Percentiles rank a stretch among this genome's conserved stretches.
phyloP scores from a whole-genome alignment of 2,329 filamentous ascomycete species.

The Fonsecaea erecta region DNA sequence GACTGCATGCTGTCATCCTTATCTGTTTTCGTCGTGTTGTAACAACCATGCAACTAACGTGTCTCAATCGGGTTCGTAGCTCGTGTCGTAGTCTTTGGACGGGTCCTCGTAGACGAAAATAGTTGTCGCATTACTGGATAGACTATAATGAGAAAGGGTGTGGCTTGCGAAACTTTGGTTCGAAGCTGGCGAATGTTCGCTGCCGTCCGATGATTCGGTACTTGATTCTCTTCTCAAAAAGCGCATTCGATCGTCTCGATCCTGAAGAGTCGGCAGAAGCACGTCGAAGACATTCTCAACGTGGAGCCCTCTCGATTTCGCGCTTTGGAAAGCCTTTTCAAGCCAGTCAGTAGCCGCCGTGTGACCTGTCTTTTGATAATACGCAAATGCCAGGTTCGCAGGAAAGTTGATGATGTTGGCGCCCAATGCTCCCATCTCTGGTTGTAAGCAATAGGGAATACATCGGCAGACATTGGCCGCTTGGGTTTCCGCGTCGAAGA shows the following conservation, averaged over 20 bases:
- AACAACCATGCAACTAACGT: not conserved
- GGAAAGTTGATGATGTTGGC: conserved; percentile 35
- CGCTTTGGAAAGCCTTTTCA: conserved; percentile 21
- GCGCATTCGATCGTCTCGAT: conserved; percentile 14
- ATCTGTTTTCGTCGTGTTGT: not conserved
- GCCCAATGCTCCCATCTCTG: conserved; percentile 35
- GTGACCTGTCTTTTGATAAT: conserved; percentile 26
- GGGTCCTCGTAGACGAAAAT: conserved; percentile 20
- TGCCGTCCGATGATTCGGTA: conserved; percentile 16
- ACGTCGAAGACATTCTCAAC: conserved; percentile 21
- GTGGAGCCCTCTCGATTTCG: conserved; percentile 29
- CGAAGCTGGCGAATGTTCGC: conserved; percentile 10
- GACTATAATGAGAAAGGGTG: conserved; percentile 5
- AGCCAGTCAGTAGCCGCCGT: conserved; percentile 27
- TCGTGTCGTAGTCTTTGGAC: conserved; percentile 9
- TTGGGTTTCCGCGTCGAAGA: conserved; percentile 23
- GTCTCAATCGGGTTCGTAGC: conserved; percentile 13
- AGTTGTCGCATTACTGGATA: conserved; percentile 8
- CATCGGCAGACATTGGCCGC: conserved; percentile 32
- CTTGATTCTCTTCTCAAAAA: conserved; percentile 24
- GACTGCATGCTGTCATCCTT: not conserved
- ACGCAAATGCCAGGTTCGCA: conserved; percentile 27
- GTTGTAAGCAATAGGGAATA: conserved; percentile 32
- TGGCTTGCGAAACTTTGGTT: conserved; percentile 1
- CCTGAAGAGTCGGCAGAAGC: conserved; percentile 1